Base-by-base conservation (phyloP, 2,329 filamentous ascomycete species). In the Colletotrichum tofieldiae region DNA sequence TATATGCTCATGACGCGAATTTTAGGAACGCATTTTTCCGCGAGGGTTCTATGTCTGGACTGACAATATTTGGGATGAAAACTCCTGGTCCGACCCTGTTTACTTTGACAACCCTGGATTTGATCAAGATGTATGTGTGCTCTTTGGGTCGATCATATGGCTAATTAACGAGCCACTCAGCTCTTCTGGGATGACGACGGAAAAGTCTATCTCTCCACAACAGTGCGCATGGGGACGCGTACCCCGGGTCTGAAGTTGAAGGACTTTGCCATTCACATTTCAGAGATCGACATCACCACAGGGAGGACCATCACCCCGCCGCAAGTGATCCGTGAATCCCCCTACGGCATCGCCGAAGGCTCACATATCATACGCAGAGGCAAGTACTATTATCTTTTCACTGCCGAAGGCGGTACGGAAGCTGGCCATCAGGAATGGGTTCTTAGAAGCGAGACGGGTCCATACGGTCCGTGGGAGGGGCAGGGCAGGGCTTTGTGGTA, bases 31-130 rank as follows among this genome's bases (percentile, higher is more conserved):
- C 0, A 85, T 87, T 26, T 88, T 86, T 72, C 86, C 86, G 0
- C 79, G 85, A 0, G 88, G 88, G 0, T 90, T 90, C 73, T 90
- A 87, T 63, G 85, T 89, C 2, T 84, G 81, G 71, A 89, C 86
- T 0, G 81, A 83, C 14, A 82, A 89, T 67, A 88, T 89, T n/a
- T 87, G 84, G 84, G 82, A 88, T 54, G 82, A 84, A 0, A 77
- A 73, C 8, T 80, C 83, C 4, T 90, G 87, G 87, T 87, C 85
- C 5, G 86, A 89, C 56, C 87, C 87, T 0, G 78, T 87, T 0
- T 88, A 85, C 72, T 88, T 89, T 73, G 87, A 89, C 64, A 85
- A 87, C 54, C 81, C 85, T 1, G 86, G 86, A 1, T 88, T 88
- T 65, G 86, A 89, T 72, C 87, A 88, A 76, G 86, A 88, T 77